Conservation (phyloP, 257 asterid species). For the Coffea canephora region DNA sequence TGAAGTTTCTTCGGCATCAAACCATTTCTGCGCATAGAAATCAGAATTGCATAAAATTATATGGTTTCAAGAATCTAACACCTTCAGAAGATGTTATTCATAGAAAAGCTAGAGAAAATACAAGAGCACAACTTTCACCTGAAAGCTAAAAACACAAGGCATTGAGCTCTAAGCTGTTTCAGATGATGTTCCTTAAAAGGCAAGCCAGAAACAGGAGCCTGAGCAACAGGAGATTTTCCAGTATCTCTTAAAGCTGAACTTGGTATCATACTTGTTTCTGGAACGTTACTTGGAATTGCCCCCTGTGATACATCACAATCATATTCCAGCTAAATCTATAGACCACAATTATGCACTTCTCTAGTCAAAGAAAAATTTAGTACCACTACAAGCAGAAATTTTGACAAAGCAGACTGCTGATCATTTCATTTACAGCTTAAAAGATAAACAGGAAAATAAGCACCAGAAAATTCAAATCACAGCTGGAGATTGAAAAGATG, state of each 20-base stretch:
- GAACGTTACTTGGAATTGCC: slow-evolving; percentile 41
- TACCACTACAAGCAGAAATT: not conserved
- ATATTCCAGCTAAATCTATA: slow-evolving; percentile 14
- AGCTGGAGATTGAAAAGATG: not conserved
- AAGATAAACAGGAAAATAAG: not conserved
- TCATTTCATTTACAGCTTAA: not conserved
- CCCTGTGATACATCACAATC: slow-evolving; percentile 43
- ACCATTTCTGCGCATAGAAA: slow-evolving; percentile 67
- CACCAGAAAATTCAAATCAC: not conserved
- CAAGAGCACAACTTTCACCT: slow-evolving; percentile 42
- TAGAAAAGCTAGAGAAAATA: slow-evolving; percentile 2
- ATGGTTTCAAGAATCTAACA: not conserved
- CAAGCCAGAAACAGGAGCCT: slow-evolving; percentile 52
- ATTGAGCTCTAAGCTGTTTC: slow-evolving; percentile 98
- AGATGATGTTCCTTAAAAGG: slow-evolving; percentile 94
- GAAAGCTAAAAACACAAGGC: slow-evolving; percentile 96
- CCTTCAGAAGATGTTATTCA: slow-evolving; percentile 11
- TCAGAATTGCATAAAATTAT: slow-evolving; percentile 6
- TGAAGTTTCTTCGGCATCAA: slow-evolving; percentile 90
- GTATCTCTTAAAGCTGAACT: slow-evolving; percentile 63
- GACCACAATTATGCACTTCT: not conserved
- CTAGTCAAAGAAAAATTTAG: not conserved
- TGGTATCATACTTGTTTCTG: slow-evolving; percentile 54
- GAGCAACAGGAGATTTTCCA: slow-evolving; percentile 73
- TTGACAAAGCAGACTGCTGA: not conserved